These are phyloP conservation scores for Yamadazyma sp. DNA, from an alignment of 1,139 yeast species.

Conservation along the genomic window DNA sequence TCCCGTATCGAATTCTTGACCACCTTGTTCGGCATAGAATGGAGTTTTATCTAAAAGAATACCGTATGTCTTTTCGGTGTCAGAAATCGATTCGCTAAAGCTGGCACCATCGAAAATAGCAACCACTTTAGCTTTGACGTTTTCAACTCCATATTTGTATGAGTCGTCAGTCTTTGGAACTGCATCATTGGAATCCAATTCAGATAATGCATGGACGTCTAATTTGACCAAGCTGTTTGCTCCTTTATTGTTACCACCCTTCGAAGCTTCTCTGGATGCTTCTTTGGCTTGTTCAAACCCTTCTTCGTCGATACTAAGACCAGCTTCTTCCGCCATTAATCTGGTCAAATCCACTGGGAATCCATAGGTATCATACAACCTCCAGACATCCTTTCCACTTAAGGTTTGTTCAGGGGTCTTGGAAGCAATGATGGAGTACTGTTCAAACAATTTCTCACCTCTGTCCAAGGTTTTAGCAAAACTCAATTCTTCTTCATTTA, in stretches of 20 bases:
- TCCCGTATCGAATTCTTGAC: constrained; percentile 97
- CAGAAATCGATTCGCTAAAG: constrained; percentile 51
- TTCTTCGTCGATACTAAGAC: constrained; percentile 85
- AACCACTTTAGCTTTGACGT: constrained; percentile 61
- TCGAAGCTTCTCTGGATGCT: constrained; percentile 91
- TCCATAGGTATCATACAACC: constrained; percentile 98
- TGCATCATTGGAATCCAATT: constrained; percentile 53
- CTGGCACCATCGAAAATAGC: constrained; percentile 70
- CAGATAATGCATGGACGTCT: constrained; percentile 85
- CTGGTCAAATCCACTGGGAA: constrained; percentile 98
- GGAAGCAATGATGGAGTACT: constrained; percentile 82
- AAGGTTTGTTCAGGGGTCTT: constrained; percentile 73
- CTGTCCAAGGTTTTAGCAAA: constrained; percentile 95
- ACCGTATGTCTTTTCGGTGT: constrained; percentile 63
- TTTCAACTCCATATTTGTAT: constrained; percentile 66
- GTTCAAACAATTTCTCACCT: constrained; percentile 95
- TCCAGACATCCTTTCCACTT: constrained; percentile 95
- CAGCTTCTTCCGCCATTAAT: constrained; percentile 98
- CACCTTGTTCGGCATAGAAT: constrained; percentile 98
- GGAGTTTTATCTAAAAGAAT: constrained; percentile 84
- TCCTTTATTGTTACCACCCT: constrained; percentile 70
- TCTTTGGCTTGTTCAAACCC: constrained; percentile 89
- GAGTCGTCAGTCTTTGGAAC: constrained; percentile 83
- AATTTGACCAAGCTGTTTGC: constrained; percentile 68
- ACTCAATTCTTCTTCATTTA: constrained; percentile 93